Evolutionary conservation across 2,329 filamentous ascomycete species (phyloP).

Genomic region (Neonectria faginata): DNA sequence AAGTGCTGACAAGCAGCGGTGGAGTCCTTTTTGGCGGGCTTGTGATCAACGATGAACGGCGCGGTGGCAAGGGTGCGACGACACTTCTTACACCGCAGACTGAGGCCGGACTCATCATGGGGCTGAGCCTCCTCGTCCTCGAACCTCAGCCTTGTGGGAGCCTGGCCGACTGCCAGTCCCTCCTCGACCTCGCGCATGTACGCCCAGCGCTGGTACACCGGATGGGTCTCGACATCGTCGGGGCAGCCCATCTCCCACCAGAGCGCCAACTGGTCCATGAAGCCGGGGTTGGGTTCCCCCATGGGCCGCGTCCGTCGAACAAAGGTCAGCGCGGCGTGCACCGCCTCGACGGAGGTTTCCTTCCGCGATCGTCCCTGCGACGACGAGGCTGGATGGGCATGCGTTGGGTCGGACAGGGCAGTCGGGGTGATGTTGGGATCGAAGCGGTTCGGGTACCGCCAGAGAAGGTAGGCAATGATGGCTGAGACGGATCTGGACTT

Average conservation of each 20-base stretch:
- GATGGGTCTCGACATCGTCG: conserved; percentile 71
- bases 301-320: conserved; percentile 78
- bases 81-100: conserved; percentile 90
- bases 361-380: conserved; percentile 40
- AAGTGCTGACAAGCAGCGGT: conserved; percentile 79
- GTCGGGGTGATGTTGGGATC: conserved; percentile 51
- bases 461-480: conserved; percentile 86
- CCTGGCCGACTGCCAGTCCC: conserved; percentile 77
- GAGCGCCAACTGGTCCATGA: conserved; percentile 87
- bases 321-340: conserved; percentile 72
- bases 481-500: conserved; percentile 92
- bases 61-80: conserved; percentile 70
- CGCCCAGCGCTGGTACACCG: conserved; percentile 81
- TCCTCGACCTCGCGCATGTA: conserved; percentile 67
- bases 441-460: conserved; percentile 69
- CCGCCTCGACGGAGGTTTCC: conserved; percentile 60
- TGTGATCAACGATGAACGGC: conserved; percentile 75
- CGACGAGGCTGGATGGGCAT: conserved; percentile 26
- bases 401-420: conserved; percentile 35
- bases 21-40: conserved; percentile 41
- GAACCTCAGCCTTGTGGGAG: conserved; percentile 86
- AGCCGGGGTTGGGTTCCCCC: conserved; percentile 90
- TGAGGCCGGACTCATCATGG: conserved; percentile 44
- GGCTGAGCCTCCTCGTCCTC: conserved; percentile 74
- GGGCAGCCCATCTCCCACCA: conserved; percentile 91